Conservation (phyloP, 352 stramenopile species). For the Pythium oligandrum region DNA sequence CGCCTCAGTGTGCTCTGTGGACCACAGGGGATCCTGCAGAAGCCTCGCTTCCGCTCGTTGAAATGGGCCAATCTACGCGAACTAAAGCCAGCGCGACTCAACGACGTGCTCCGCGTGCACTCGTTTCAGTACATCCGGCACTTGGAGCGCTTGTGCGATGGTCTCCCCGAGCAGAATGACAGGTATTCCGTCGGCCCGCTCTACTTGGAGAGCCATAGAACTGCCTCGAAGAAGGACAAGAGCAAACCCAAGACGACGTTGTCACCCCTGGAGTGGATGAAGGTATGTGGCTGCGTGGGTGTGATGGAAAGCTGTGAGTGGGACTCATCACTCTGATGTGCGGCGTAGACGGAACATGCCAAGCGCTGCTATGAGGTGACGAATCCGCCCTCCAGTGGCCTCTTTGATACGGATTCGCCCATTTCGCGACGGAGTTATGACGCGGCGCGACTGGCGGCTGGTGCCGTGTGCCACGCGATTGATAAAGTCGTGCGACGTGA, state of each 20-base stretch:
- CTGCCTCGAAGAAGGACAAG: conserved; percentile 14
- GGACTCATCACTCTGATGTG: background rate
- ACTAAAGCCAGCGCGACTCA: conserved; percentile 39
- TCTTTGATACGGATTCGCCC: conserved; percentile 59
- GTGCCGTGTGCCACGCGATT: conserved; percentile 56
- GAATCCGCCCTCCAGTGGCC: conserved; percentile 40
- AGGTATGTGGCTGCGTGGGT: conserved; percentile 18
- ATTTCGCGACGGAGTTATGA: conserved; percentile 61
- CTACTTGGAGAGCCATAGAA: conserved; percentile 16
- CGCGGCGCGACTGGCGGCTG: conserved; percentile 45
- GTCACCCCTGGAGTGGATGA: conserved; percentile 37
- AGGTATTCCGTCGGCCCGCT: conserved; percentile 37
- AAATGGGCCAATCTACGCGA: conserved; percentile 55
- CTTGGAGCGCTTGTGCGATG: conserved; percentile 32
- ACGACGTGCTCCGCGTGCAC: conserved; percentile 61
- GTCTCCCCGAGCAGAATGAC: conserved; percentile 44
- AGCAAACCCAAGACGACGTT: conserved; percentile 10
- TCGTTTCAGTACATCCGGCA: conserved; percentile 62
- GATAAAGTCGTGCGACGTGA: conserved; percentile 56
- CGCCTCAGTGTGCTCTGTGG: conserved; percentile 48
- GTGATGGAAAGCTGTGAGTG: background rate
- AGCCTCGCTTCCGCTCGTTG: conserved; percentile 55
- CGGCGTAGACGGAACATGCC: conserved; percentile 29
- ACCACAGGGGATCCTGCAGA: conserved; percentile 58
- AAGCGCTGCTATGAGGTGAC: conserved; percentile 39